A percentile compares a stretch with the other conserved stretches of the same genome.
Conservation (phyloP, 1,284 basidiomycete genomes). For the Stygiomarasmius scandens region DNA sequence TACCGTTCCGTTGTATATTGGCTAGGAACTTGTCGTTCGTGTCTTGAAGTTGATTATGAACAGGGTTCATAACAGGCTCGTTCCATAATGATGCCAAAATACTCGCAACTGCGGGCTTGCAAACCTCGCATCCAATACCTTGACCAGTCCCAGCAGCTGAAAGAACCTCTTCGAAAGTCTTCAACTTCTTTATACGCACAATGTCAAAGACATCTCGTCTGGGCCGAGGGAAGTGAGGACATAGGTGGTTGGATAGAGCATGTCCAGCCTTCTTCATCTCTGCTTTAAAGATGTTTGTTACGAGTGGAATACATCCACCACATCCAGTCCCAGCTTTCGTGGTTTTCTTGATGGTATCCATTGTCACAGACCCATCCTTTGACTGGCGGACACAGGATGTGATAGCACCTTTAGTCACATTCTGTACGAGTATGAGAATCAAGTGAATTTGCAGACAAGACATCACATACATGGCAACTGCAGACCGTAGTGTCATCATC, state of each 20-base stretch:
- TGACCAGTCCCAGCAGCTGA: constrained; percentile 49
- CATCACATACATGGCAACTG: constrained; percentile 53
- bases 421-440: constrained; percentile 29
- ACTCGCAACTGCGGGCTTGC: constrained; percentile 71
- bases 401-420: constrained; percentile 68
- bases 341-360: constrained; percentile 64
- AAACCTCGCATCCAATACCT: constrained; percentile 72
- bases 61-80: constrained; percentile 67
- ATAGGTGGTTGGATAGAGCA: constrained; percentile 63
- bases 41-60: constrained; percentile 73
- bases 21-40: constrained; percentile 72
- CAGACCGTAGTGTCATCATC: constrained; percentile 77
- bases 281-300: constrained; percentile 57
- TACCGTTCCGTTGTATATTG: constrained; percentile 76
- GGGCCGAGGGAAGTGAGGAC: constrained; percentile 70
- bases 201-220: constrained; percentile 73
- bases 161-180: constrained; percentile 56
- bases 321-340: constrained; percentile 79
- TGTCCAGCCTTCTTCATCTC: constrained; percentile 75
- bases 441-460: constrained; percentile 1
- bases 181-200: constrained; percentile 67
- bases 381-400: constrained; percentile 43
- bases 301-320: constrained; percentile 70
- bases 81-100: constrained; percentile 71
- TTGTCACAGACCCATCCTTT: constrained; percentile 51